Evolutionary conservation across 1,284 basidiomycete genomes (phyloP).

Genomic region (Moesziomyces sp.): DNA sequence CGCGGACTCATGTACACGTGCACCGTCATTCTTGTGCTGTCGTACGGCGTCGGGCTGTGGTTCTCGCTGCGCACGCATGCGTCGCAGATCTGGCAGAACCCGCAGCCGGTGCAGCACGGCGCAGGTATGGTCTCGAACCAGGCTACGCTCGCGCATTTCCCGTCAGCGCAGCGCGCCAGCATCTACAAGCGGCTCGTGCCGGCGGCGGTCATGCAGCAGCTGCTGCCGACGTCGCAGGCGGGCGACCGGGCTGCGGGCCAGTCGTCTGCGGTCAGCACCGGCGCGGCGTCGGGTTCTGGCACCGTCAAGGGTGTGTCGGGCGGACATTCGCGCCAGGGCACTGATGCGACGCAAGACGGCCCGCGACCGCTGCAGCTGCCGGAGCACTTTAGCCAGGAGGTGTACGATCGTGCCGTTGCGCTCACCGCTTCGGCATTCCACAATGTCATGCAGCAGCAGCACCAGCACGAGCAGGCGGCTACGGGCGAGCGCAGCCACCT

Average conservation of each 20-base stretch:
- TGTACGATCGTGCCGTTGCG: slow-evolving; percentile 58
- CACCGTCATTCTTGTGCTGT: slow-evolving; percentile 86
- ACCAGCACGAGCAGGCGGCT: slow-evolving; percentile 7
- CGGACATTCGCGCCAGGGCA: slow-evolving; percentile 18
- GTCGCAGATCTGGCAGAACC: slow-evolving; percentile 98
- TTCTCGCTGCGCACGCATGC: slow-evolving; percentile 98
- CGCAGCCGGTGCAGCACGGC: slow-evolving; percentile 63
- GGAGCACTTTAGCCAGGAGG: slow-evolving; percentile 53
- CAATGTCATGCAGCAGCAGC: slow-evolving; percentile 47
- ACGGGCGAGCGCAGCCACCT: slow-evolving; percentile 26
- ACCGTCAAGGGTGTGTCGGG: slow-evolving; percentile 19
- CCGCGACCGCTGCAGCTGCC: slow-evolving; percentile 49
- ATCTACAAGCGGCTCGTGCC: slow-evolving; percentile 77
- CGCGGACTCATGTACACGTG: slow-evolving; percentile 95
- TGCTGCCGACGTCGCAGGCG: slow-evolving; percentile 49
- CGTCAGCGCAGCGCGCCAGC: slow-evolving; percentile 74
- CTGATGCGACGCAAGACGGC: slow-evolving; percentile 30
- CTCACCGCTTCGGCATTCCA: slow-evolving; percentile 61
- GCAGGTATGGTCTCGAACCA: slow-evolving; percentile 53
- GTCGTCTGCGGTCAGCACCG: slow-evolving; percentile 17
- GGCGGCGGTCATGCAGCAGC: slow-evolving; percentile 58
- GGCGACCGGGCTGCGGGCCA: slow-evolving; percentile 21
- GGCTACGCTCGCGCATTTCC: slow-evolving; percentile 40
- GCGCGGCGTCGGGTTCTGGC: slow-evolving; percentile 20
- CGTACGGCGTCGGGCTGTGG: slow-evolving; percentile 96